A percentile compares a stretch with the other conserved stretches of the same genome.
These are phyloP conservation scores for Clonostachys sp. DNA, from an alignment of 2,329 filamentous ascomycete species.

Conservation along the genomic window DNA sequence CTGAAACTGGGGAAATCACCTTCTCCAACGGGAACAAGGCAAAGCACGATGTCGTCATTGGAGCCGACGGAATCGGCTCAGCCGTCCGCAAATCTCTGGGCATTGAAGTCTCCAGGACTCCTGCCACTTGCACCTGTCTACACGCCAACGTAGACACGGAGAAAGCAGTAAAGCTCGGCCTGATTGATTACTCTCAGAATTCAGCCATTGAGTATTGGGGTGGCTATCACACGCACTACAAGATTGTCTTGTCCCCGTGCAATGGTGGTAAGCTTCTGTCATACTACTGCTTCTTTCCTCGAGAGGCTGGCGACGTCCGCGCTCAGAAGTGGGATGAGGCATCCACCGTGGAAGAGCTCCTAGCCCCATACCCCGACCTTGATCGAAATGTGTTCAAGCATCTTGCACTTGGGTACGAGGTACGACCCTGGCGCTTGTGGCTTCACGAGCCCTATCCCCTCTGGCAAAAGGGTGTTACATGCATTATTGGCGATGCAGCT, in stretches of 20 bases:
- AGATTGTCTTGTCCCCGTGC: conserved; percentile 64
- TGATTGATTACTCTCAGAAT: conserved; percentile 52
- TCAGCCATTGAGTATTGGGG: conserved; percentile 62
- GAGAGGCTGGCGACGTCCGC: conserved; percentile 49
- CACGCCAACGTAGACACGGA: conserved; percentile 55
- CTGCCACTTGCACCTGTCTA: conserved; percentile 51
- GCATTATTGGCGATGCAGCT: conserved; percentile 57
- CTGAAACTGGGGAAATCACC: conserved; percentile 36
- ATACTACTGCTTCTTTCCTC: conserved; percentile 64
- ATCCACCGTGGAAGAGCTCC: conserved; percentile 45
- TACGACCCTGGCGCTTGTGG: conserved; percentile 55
- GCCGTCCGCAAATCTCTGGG: conserved; percentile 50
- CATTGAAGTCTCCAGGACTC: conserved; percentile 44
- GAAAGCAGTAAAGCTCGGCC: conserved; percentile 45
- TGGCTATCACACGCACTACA: conserved; percentile 48
- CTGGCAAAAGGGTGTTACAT: conserved; percentile 38
- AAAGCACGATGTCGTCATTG: conserved; percentile 51
- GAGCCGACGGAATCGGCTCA: conserved; percentile 60
- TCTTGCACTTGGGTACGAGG: conserved; percentile 51
- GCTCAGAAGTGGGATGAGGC: conserved; percentile 51
- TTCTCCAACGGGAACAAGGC: conserved; percentile 43
- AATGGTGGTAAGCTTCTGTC: conserved; percentile 54
- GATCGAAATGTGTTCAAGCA: conserved; percentile 43
- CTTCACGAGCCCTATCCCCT: conserved; percentile 43
- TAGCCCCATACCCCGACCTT: conserved; percentile 51